A percentile compares a stretch with the other conserved stretches of the same genome.
Conservation (phyloP, 2,329 filamentous ascomycete genomes). For the Periconia macrospinosa region DNA sequence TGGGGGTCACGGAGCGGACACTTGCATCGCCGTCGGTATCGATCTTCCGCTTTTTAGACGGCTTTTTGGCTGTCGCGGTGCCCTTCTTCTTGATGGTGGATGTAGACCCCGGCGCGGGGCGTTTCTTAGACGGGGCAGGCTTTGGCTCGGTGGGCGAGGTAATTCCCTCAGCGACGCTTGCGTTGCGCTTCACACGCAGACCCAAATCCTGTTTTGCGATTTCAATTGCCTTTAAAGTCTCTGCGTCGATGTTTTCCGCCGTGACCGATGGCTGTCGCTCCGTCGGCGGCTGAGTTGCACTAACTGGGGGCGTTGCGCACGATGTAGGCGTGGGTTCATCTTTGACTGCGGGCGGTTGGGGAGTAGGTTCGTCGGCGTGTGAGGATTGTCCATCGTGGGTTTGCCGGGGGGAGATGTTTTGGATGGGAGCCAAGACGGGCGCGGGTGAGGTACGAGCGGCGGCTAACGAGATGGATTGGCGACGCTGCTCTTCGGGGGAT, state of each 20-base stretch:
- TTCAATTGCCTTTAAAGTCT: conserved; percentile 48
- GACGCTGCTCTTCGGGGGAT: conserved; percentile 49
- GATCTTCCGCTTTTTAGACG: conserved; percentile 50
- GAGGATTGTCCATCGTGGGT: conserved; percentile 19
- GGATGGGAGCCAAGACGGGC: conserved; percentile 46
- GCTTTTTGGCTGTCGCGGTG: conserved; percentile 50
- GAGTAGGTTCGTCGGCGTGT: conserved; percentile 24
- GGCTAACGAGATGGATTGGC: conserved; percentile 31
- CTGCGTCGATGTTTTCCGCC: conserved; percentile 33
- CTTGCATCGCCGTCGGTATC: conserved; percentile 35
- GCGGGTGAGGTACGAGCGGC: conserved; percentile 34
- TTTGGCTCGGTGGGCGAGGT: conserved; percentile 46
- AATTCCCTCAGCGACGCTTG: conserved; percentile 42
- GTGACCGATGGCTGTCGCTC: conserved; percentile 26
- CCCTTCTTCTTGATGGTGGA: conserved; percentile 48
- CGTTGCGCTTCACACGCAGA: conserved; percentile 38
- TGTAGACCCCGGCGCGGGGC: conserved; percentile 44
- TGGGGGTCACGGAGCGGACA: conserved; percentile 46
- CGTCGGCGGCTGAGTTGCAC: conserved; percentile 12
- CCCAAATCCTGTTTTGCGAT: conserved; percentile 50
- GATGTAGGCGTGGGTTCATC: conserved; percentile 45
- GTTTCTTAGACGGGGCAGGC: conserved; percentile 44
- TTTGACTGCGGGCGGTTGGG: conserved; percentile 36
- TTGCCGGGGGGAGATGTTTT: conserved; percentile 32
- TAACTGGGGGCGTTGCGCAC: conserved; percentile 36